A percentile compares a stretch with the other conserved stretches of the same genome.
phyloP scores from a whole-genome alignment of 805 yeast genomes.

The Isabelozyma gotoi region DNA sequence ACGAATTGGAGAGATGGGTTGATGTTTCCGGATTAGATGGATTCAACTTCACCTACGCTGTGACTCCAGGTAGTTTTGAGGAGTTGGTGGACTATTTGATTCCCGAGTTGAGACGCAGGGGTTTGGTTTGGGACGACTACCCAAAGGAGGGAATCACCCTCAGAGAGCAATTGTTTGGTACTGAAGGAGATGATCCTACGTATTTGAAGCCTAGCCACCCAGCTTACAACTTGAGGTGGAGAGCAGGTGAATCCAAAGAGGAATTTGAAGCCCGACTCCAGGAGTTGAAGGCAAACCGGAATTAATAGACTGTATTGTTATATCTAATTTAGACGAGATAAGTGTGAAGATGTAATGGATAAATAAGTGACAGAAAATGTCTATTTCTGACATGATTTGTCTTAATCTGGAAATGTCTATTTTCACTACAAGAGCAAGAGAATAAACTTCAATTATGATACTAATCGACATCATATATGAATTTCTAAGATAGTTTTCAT shows the following conservation, averaged over 20 bases:
- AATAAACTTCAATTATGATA: no score
- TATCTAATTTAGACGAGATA: no score
- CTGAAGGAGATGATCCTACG: conserved; percentile 17
- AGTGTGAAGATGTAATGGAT: no score
- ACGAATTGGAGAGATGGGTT: conserved; percentile 38
- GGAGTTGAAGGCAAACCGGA: conserved; percentile 1
- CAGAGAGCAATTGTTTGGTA: conserved; percentile 36
- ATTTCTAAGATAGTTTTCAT: no score
- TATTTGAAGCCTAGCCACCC: conserved; percentile 16
- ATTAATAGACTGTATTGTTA: no score
- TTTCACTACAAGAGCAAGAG: no score
- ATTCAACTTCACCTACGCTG: conserved; percentile 39
- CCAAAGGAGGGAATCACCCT: conserved; percentile 32
- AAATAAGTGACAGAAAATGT: no score
- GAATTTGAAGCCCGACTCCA: conserved; percentile 19
- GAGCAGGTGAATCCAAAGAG: conserved; percentile 22
- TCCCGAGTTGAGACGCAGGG: conserved; percentile 37
- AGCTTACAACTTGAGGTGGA: conserved; percentile 23
- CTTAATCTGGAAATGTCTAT: no score
- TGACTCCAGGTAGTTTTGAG: conserved; percentile 33
- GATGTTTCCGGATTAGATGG: conserved; percentile 43
- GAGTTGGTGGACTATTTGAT: conserved; percentile 36
- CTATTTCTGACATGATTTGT: no score
- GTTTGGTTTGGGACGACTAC: conserved; percentile 36
- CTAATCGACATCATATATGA: no score